Evolutionary conservation across 2,329 filamentous ascomycete species (phyloP).

Genomic region (Claviceps digitariae): DNA sequence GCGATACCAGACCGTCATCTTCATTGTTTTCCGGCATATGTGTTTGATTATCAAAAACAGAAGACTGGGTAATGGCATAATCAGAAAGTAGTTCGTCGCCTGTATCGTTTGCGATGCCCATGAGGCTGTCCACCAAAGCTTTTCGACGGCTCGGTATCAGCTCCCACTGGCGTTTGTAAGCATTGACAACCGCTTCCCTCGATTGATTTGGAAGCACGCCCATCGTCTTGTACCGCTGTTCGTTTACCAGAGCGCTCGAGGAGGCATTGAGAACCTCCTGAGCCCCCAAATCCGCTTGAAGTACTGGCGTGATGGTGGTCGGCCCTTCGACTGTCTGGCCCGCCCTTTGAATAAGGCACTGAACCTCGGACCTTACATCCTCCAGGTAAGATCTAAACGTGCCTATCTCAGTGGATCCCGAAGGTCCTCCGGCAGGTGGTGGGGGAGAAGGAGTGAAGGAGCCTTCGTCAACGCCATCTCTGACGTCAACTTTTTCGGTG

Average conservation of each 20-base stretch:
- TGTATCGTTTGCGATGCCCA: constrained; percentile 21
- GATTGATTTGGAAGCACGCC: constrained; percentile 24
- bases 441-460: constrained; percentile 22
- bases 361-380: constrained; percentile 34
- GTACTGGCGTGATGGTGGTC: constrained; percentile 16
- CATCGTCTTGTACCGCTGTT: constrained; percentile 21
- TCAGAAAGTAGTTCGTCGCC: constrained; percentile 22
- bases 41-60: constrained; percentile 24
- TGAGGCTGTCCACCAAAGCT: constrained; percentile 19
- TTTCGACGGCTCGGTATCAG: constrained; percentile 17
- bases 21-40: constrained; percentile 15
- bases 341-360: constrained; percentile 26
- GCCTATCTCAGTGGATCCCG: constrained; percentile 22
- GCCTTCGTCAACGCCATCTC: constrained; percentile 26
- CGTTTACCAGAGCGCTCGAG: constrained; percentile 16
- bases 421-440: constrained; percentile 19
- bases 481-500: constrained; percentile 23
- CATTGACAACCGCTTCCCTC: constrained; percentile 22
- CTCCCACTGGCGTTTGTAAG: constrained; percentile 28
- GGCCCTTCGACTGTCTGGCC: constrained; percentile 18
- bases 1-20: constrained; percentile 18
- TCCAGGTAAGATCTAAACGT: constrained; percentile 35
- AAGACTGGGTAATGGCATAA: constrained; percentile 25
- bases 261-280: constrained; percentile 16
- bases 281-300: constrained; percentile 20